Evolutionary conservation across 2,329 filamentous ascomycete species (phyloP).

Genomic region (Rugonectria rugulosa): DNA sequence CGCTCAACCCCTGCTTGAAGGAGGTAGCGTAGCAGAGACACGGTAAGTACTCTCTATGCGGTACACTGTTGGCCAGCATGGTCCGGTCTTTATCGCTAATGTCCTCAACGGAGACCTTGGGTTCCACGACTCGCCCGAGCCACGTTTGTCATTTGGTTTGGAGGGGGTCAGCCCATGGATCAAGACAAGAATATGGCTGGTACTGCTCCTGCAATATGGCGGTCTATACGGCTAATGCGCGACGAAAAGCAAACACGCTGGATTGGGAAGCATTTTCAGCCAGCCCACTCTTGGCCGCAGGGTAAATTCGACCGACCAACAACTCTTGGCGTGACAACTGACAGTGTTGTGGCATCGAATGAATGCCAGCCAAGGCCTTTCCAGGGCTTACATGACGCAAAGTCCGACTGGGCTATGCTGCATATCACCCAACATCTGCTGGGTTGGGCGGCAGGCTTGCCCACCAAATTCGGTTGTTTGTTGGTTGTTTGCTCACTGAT

Average conservation of each 20-base stretch:
- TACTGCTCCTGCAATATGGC: neutral
- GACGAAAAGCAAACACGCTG: slow-evolving; percentile 3
- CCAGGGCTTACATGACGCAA: slow-evolving; percentile 2
- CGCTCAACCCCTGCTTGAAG: slow-evolving; percentile 25
- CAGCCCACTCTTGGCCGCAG: neutral
- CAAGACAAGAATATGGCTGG: neutral
- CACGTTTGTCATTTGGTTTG: slow-evolving; percentile 1
- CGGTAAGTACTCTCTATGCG: neutral
- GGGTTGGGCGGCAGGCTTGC: slow-evolving; percentile 3
- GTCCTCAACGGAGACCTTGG: slow-evolving; percentile 7
- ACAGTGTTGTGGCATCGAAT: neutral
- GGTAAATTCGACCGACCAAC: slow-evolving; percentile 12
- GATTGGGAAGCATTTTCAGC: neutral
- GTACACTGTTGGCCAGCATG: neutral
- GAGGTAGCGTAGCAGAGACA: slow-evolving; percentile 22
- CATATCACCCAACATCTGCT: neutral
- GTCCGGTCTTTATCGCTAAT: slow-evolving; percentile 14
- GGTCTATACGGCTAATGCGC: slow-evolving; percentile 1
- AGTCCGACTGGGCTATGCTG: neutral
- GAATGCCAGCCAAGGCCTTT: slow-evolving; percentile 2
- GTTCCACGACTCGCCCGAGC: slow-evolving; percentile 14
- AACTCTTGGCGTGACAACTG: slow-evolving; percentile 15
- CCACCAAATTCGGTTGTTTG: too few species aligned
- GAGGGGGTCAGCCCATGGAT: neutral
- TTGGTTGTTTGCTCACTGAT: slow-evolving; percentile 14